phyloP scores from a whole-genome alignment of 1,284 basidiomycete genomes.

The Mycosarcoma mackinlayi region DNA sequence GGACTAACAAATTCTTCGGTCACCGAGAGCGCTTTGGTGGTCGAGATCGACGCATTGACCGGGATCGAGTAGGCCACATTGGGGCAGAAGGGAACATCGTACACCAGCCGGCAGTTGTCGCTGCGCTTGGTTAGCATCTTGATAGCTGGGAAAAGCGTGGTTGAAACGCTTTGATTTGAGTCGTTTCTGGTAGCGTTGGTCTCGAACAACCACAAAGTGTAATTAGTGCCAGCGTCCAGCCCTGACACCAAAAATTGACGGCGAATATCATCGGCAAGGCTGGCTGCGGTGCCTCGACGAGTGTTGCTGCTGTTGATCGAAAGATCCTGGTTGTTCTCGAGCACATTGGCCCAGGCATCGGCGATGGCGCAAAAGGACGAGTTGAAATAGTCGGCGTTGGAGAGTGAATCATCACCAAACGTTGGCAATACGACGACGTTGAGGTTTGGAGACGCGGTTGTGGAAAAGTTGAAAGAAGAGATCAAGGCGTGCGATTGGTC shows the following conservation, averaged over 20 bases:
- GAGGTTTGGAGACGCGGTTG: conserved; percentile 50
- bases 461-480: conserved; percentile 63
- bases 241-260: conserved; percentile 51
- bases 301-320: conserved; percentile 57
- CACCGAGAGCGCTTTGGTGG: conserved; percentile 55
- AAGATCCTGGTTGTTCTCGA: conserved; percentile 12
- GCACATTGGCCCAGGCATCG: conserved; percentile 39
- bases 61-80: conserved; percentile 70
- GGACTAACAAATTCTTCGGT: conserved; percentile 64
- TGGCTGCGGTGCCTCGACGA: conserved; percentile 41
- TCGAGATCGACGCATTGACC: conserved; percentile 59
- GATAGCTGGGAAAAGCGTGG: conserved; percentile 55
- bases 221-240: conserved; percentile 64
- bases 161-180: conserved; percentile 17
- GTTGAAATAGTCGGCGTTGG: conserved; percentile 58
- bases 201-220: conserved; percentile 68
- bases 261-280: conserved; percentile 43
- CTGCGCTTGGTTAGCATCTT: conserved; percentile 67
- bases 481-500: conserved; percentile 64
- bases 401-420: conserved; percentile 41
- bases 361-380: conserved; percentile 67
- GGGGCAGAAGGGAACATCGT: conserved; percentile 69
- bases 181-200: conserved; percentile 44
- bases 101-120: conserved; percentile 67
- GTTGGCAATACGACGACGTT: conserved; percentile 62